Conservation (phyloP, 192 early-diverging fungal genomes). For the Gigaspora rosea region DNA sequence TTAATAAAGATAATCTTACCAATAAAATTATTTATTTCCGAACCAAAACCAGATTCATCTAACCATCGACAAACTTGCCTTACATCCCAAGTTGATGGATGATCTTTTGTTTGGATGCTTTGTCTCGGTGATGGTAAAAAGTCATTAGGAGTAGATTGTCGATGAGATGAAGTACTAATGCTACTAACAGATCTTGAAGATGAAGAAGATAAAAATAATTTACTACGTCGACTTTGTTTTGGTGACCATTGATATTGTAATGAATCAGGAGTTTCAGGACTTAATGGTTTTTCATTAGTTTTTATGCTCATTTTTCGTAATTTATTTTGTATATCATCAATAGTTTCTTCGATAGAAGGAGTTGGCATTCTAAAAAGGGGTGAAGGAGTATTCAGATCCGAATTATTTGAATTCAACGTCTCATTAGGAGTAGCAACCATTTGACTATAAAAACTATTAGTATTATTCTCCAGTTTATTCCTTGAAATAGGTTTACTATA, state of each 20-base stretch:
- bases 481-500: constrained; percentile 33
- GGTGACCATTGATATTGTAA: background rate
- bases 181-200: background rate
- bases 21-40: constrained; percentile 50
- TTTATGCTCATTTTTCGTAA: background rate
- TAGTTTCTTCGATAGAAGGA: constrained; percentile 6
- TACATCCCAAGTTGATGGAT: constrained; percentile 57
- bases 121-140: background rate
- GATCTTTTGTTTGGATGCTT: constrained; percentile 4
- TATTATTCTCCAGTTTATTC: background rate
- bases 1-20: constrained; percentile 36
- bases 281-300: background rate
- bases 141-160: background rate
- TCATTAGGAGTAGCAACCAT: background rate
- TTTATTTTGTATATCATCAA: constrained; percentile 21
- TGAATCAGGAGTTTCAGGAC: background rate
- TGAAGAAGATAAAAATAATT: background rate
- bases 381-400: background rate
- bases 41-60: constrained; percentile 49
- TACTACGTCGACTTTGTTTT: background rate
- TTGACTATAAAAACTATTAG: background rate
- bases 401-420: background rate
- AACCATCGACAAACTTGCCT: constrained; percentile 64
- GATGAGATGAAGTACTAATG: background rate
- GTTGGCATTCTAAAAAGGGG: constrained; percentile 12